These are phyloP conservation scores for Phylloporus sp. DNA, from an alignment of 768 basidiomycete genomes.

Conservation along the genomic window DNA sequence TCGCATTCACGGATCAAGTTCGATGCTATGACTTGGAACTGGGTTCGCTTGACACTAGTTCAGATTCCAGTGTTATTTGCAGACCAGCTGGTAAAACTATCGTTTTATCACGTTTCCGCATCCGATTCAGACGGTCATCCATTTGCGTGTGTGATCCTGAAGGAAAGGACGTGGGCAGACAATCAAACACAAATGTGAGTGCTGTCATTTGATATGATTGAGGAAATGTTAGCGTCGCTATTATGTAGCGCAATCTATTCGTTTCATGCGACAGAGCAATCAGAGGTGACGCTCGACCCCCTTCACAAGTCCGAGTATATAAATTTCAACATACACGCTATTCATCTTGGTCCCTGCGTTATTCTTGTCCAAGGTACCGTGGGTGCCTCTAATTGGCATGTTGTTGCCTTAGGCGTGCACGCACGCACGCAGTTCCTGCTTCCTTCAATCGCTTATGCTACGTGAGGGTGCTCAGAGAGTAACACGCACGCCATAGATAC, in stretches of 20 bases:
- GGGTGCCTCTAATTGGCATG: background rate
- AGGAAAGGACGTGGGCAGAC: background rate
- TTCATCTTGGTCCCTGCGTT: constrained; percentile 14
- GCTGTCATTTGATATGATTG: background rate
- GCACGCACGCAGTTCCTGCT: constrained; percentile 4
- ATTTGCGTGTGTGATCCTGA: constrained; percentile 15
- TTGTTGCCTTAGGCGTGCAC: constrained; percentile 14
- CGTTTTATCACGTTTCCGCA: constrained; percentile 8
- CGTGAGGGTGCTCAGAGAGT: background rate
- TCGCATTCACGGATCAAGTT: constrained; percentile 12
- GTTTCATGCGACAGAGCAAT: background rate
- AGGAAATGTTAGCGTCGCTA: background rate
- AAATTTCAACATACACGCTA: background rate
- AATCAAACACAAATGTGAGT: constrained; percentile 4
- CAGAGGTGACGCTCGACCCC: constrained; percentile 8
- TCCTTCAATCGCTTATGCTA: background rate
- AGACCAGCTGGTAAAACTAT: background rate
- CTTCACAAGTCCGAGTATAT: constrained; percentile 8
- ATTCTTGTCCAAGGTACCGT: constrained; percentile 1
- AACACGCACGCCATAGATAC: background rate
- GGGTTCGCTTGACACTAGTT: background rate
- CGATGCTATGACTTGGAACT: constrained; percentile 15
- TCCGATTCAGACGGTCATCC: constrained; percentile 10
- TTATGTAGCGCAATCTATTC: background rate
- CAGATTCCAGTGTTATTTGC: constrained; percentile 8